Conservation (phyloP, 805 yeast species). For the Saccharomyces mikatae region DNA sequence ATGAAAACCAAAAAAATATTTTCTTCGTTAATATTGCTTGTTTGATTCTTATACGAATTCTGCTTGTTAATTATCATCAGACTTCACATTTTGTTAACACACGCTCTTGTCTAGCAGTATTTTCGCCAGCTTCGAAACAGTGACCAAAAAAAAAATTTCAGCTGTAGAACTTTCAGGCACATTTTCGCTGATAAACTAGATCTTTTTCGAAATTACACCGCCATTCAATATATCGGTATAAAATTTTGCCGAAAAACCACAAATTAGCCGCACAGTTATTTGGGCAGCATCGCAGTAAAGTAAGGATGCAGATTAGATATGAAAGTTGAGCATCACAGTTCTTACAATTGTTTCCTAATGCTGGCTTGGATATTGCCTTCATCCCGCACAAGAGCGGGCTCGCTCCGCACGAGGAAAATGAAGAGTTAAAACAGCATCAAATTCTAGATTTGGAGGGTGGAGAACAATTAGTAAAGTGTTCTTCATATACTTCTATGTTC, state of each 20-base stretch:
- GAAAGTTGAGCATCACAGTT: neutral
- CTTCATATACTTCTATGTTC: neutral
- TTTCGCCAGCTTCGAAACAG: neutral
- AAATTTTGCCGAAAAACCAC: neutral
- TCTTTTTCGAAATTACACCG: neutral
- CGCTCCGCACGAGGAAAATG: neutral
- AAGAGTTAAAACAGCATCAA: neutral
- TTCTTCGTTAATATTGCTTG: neutral
- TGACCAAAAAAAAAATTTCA: neutral
- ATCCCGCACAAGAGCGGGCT: neutral
- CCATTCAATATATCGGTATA: neutral
- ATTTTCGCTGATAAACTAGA: neutral
- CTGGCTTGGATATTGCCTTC: neutral
- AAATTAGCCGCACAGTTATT: neutral
- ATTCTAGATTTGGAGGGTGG: neutral
- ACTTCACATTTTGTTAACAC: neutral
- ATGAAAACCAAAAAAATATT: neutral
- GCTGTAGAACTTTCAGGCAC: neutral
- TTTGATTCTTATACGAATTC: neutral
- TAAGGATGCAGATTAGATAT: neutral
- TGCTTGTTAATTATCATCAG: neutral
- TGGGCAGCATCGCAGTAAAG: neutral
- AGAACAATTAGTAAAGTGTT: neutral
- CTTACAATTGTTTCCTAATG: neutral
- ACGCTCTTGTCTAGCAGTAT: neutral